phyloP scores from a whole-genome alignment of 495 filamentous ascomycete genomes.

The Margaritispora aquatica region DNA sequence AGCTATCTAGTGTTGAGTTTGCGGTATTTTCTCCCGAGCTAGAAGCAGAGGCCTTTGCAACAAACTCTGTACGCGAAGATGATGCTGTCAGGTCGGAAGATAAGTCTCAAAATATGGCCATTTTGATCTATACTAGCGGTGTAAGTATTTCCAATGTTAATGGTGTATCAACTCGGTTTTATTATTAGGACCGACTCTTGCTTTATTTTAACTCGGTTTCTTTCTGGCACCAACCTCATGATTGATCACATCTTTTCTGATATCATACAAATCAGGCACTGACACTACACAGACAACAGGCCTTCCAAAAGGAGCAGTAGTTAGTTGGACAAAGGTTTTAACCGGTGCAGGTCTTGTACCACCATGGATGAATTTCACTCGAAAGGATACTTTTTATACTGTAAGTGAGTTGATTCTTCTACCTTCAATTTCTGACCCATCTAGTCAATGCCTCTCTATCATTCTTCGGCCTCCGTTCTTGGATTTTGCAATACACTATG shows the following conservation, averaged over 20 bases:
- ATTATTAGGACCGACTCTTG: no score
- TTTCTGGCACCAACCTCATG: no score
- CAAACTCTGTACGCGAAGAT: slow-evolving; percentile 52
- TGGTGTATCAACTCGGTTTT: no score
- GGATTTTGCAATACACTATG: slow-evolving; percentile 56
- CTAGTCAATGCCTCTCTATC: slow-evolving; percentile 91
- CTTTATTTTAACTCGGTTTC: no score
- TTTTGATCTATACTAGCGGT: slow-evolving; percentile 83
- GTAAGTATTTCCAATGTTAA: neutral
- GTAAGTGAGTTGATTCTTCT: slow-evolving; percentile 34
- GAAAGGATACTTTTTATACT: slow-evolving; percentile 73
- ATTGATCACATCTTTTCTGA: no score
- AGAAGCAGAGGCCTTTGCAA: slow-evolving; percentile 53
- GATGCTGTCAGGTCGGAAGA: slow-evolving; percentile 51
- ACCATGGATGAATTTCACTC: slow-evolving; percentile 49
- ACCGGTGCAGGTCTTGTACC: slow-evolving; percentile 47
- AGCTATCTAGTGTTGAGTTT: slow-evolving; percentile 44
- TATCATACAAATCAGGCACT: no score
- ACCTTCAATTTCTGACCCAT: no score
- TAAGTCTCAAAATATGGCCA: slow-evolving; percentile 51
- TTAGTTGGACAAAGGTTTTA: slow-evolving; percentile 67
- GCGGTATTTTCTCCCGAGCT: slow-evolving; percentile 56
- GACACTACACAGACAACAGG: no score
- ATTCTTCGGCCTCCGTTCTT: slow-evolving; percentile 72
- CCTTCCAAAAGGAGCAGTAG: slow-evolving; percentile 82